Conservation (phyloP, 345 rosid genomes). For the Citrus mangshanensis region DNA sequence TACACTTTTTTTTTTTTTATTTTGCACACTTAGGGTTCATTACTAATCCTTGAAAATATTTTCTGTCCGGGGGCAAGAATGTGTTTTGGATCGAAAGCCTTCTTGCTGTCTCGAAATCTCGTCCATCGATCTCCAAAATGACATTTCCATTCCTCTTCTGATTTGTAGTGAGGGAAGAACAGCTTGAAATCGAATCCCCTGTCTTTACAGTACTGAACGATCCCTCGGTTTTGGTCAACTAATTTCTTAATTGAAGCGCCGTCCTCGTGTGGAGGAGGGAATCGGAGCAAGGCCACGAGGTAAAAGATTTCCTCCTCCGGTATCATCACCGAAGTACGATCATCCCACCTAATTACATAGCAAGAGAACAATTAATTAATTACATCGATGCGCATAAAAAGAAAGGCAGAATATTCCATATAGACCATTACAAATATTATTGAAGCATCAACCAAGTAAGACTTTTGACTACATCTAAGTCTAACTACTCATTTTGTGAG, state of each 20-base stretch:
- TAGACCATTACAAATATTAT: too few relatives aligned
- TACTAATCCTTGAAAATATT: conserved; percentile 47
- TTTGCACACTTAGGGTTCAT: not conserved
- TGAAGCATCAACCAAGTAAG: too few relatives aligned
- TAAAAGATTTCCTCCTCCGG: conserved; percentile 88
- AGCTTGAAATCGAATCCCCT: conserved; percentile 69
- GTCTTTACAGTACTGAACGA: conserved; percentile 47
- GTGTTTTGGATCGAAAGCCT: conserved; percentile 73
- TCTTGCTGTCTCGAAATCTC: conserved; percentile 62
- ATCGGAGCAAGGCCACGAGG: conserved; percentile 81
- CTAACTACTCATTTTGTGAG: too few relatives aligned
- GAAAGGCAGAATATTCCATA: too few relatives aligned
- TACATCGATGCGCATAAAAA: not conserved
- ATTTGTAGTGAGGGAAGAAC: conserved; percentile 83
- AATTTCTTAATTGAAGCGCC: conserved; percentile 39
- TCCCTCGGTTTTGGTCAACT: conserved; percentile 66
- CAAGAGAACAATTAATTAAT: not conserved
- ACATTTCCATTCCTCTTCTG: conserved; percentile 68
- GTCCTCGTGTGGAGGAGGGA: conserved; percentile 33
- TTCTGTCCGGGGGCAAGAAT: conserved; percentile 93
- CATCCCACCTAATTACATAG: conserved; percentile 57
- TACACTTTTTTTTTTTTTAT: not conserved
- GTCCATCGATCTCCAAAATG: conserved; percentile 85
- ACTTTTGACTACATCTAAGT: too few relatives aligned
- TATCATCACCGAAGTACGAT: conserved; percentile 54